A percentile compares a stretch with the other conserved stretches of the same genome.
These are phyloP conservation scores for Cutaneotrichosporon curvatum DNA, from an alignment of 1,284 basidiomycete species.

Conservation along the genomic window DNA sequence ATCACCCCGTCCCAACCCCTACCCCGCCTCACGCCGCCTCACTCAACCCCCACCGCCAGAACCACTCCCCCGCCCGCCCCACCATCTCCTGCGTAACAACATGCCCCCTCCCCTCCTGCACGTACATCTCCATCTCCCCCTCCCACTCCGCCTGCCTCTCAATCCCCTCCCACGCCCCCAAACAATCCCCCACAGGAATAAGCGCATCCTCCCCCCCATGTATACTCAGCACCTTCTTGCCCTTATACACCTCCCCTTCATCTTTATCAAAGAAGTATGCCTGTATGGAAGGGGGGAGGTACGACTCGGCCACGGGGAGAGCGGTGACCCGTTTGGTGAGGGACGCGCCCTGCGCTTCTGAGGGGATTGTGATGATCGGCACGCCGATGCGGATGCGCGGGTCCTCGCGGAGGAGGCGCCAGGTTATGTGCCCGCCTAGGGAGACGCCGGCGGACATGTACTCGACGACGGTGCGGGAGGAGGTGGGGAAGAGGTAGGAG, in stretches of 20 bases:
- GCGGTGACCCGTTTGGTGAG: constrained; percentile 53
- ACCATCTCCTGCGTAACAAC: constrained; percentile 43
- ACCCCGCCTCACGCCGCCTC: background rate
- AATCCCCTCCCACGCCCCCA: constrained; percentile 32
- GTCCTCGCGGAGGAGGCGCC: constrained; percentile 47
- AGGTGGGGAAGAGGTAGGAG: constrained; percentile 66
- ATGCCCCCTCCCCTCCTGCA: constrained; percentile 44
- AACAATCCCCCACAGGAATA: constrained; percentile 27
- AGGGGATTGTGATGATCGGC: constrained; percentile 6
- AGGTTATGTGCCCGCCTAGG: constrained; percentile 39
- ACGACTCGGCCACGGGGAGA: constrained; percentile 55
- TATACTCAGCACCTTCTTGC: constrained; percentile 63
- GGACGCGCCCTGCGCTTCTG: constrained; percentile 2
- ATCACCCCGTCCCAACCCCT: no score
- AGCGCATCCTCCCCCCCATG: constrained; percentile 49
- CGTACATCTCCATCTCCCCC: constrained; percentile 29
- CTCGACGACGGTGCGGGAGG: constrained; percentile 57
- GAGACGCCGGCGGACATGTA: constrained; percentile 56
- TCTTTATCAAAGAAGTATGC: constrained; percentile 42
- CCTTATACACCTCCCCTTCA: constrained; percentile 51
- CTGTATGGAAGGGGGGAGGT: background rate
- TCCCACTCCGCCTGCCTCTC: constrained; percentile 1
- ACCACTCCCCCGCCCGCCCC: constrained; percentile 35
- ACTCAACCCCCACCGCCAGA: constrained; percentile 35
- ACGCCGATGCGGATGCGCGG: constrained; percentile 6